Base-by-base conservation (phyloP, 129 eudicot species). In the Flaveria sonorensis region DNA sequence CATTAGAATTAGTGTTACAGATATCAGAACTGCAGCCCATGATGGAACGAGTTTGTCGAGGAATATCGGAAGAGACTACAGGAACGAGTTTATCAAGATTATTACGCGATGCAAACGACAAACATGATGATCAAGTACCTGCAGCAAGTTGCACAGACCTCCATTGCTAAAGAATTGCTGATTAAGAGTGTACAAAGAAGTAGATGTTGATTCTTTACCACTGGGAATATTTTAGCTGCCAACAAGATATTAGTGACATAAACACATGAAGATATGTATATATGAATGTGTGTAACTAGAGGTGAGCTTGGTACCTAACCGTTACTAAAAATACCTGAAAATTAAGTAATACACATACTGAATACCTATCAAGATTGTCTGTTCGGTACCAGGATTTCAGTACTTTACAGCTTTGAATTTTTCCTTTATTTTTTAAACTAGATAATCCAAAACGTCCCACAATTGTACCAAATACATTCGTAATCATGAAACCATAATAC, bases 181-280 rank as follows among this genome's bases (percentile, higher is more conserved):
- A 95, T 95, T 81, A 95, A 86, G 75, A 95, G 97, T n/a, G 99
- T 95, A 80, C 99, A 95, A 45, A 95, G 99, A 85, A 95, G 83
- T 72, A 91, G 85, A 78, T 95, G 99, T 81, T 95, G 99, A 84
- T 95, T 95, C 84, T 95, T 95, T 46, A 95, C 99, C 83, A 95
- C 96, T 0, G 97, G 94, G 75, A 83, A 88, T 73, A 95, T 95
- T 83, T 91, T 95, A 82, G 97, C 99, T 95, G 95, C 79, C 84
- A 79, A 64, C 21, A 79, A 68, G 26, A 53, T 79, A 75, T 64
- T 59, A 70, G 70, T 1, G 15, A 11, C 45, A 62, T 19, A 57
- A 50, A 73, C 62, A 14, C 21, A 19, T 9, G 20, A 53, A 48
- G 18, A 28, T 47, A 74, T 20, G 26, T 1, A 24, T 12, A 47